Evolutionary conservation across 768 basidiomycete species (phyloP), one percentile per base, ranked within the genome.

Genomic region (Kwoniella botswanensis): DNA sequence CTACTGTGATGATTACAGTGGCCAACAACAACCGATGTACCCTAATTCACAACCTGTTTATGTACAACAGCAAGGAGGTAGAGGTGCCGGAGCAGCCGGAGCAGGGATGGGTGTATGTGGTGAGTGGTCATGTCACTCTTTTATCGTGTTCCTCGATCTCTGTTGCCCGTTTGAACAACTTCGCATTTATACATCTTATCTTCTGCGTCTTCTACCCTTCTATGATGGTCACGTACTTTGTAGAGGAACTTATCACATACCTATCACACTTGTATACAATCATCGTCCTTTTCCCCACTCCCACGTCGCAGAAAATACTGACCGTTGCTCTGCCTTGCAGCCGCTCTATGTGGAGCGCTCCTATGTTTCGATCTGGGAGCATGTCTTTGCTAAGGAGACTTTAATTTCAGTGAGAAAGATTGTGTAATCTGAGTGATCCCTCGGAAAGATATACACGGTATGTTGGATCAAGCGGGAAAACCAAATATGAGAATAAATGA

Each of bases 11-110:
- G 11, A 24, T 42, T 12, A 13, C 50, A 70, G 68, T 46, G 70
- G 70, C 26, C 64, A 71, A 65, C 70, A 71, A 66, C 70, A 71
- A 62, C 70, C 63, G 41, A 71, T 71, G 70, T 71, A 71, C 43
- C 63, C 65, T 13, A 46, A 71, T 35, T 70, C 68, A 12, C 68
- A 70, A 43, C 68, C 68, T 24, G 68, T 70, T 5, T 70, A 70
- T 50, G 68, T 70, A 5, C 70, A 71, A 59, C 57, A 66, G 17
- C 63, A 35, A 17, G 24, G 26, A 4, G 64, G 58, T n/a, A 11
- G 52, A 10, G 65, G 63, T 7, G 52, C 50, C 11, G 70, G 70
- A 24, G 70, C 46, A 4, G 63, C 69, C 29, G 70, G 64, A 26
- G 63, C 61, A 3, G 65, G 65, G 42, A 61, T 43, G 42, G 67